Evolutionary conservation across 1,139 yeast genomes (phyloP).

Genomic region (Suhomyces yuchorum): DNA sequence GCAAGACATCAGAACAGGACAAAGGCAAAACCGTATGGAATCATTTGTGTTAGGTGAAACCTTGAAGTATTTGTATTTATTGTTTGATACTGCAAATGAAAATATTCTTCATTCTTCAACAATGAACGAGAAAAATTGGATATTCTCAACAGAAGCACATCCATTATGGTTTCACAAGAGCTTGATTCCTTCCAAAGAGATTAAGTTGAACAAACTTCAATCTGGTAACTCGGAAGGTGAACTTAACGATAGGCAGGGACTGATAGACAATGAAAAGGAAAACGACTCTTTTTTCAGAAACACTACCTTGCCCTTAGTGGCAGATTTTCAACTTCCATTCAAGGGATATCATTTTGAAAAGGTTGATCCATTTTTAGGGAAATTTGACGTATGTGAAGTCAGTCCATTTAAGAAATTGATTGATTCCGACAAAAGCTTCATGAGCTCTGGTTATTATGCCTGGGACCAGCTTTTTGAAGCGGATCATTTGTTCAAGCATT

Average conservation of each 20-base stretch:
- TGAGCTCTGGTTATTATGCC: conserved; percentile 35
- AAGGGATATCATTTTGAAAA: conserved; percentile 18
- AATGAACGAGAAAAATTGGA: conserved; percentile 52
- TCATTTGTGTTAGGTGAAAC: conserved; percentile 88
- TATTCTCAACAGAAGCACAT: conserved; percentile 93
- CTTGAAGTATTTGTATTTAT: conserved; percentile 74
- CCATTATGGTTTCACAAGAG: conserved; percentile 68
- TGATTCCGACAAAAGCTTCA: conserved; percentile 20
- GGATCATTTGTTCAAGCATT: conserved; percentile 35
- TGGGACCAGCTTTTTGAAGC: conserved; percentile 44
- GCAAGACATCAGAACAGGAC: conserved; percentile 66
- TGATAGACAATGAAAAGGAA: too few relatives aligned
- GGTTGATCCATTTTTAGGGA: conserved; percentile 23
- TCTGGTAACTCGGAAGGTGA: too few relatives aligned
- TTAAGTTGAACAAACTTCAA: background rate
- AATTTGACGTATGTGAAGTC: conserved; percentile 36
- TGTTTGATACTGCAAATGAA: conserved; percentile 70
- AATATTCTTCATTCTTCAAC: conserved; percentile 43
- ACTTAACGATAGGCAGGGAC: too few relatives aligned
- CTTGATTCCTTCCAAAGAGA: conserved; percentile 1
- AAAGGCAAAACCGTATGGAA: conserved; percentile 81
- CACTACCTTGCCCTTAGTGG: conserved; percentile 20
- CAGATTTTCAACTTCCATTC: conserved; percentile 19
- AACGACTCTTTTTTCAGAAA: conserved; percentile 20
- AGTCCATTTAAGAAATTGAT: conserved; percentile 26